Base-by-base conservation (phyloP, 139 green algal genomes). In the Chlamydomonas sp. region DNA sequence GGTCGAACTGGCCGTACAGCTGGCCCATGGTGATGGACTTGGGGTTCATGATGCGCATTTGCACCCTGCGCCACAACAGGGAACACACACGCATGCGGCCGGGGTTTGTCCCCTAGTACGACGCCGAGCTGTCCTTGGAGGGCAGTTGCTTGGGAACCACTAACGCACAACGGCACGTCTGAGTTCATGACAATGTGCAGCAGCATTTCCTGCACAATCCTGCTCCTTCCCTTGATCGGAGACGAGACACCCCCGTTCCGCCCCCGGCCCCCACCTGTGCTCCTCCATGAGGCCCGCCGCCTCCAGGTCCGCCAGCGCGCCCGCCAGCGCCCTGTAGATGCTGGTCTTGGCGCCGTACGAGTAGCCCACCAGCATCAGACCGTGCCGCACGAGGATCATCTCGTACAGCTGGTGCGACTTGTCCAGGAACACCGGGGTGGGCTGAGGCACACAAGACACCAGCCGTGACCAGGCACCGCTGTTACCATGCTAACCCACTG, bases 371-470 rank as follows among this genome's bases (percentile, higher is more conserved):
- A 97, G 81, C 95, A 97, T 97, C 7, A 97, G 91, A n/a, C 95
- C 95, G 87, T 97, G 95, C 7, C 95, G 91, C 78, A 97, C 95
- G 57, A 97, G 89, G 66, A 97, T 97, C 95, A 96, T 97, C 89
- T 97, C 95, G 86, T 97, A 97, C 80, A 97, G 91, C 93, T 97
- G 95, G 82, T 94, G 90, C 10, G 93, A 74, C 91, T 97, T 97
- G 61, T 95, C 93, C 58, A 97, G 90, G 90, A 97, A 97, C 18
- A 89, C 79, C 5, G 85, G 77, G 10, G 88, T 92, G 20, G 92
- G 72, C 89, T 96, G 82, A 2, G 60, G 1, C 10, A 49, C 31
- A 49, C 6, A 9, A 4, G 18, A 49, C 4, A 10, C 3, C 6
- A 77, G 3, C 4, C 90, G 72, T 80, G 69, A 1, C 5, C 68